Evolutionary conservation across 2,329 filamentous ascomycete genomes (phyloP).

Genomic region (Xylariaceae sp.): DNA sequence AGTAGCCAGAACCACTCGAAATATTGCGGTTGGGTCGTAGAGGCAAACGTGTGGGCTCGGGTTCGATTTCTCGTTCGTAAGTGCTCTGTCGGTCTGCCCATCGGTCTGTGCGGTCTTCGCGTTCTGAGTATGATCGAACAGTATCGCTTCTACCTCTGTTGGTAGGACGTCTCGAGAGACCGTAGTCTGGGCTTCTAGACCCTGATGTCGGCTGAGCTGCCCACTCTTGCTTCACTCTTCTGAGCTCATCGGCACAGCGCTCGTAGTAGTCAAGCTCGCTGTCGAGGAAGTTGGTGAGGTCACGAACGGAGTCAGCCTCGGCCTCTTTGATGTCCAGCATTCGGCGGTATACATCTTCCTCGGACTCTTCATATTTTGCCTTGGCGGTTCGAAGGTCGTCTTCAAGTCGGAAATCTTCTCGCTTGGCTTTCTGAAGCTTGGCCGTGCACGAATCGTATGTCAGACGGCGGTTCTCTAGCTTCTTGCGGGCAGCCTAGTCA

Average conservation of each 20-base stretch:
- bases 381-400: constrained; percentile 89
- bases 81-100: constrained; percentile 30
- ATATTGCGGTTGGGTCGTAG: constrained; percentile 37
- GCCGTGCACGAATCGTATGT: constrained; percentile 86
- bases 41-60: constrained; percentile 41
- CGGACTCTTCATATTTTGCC: constrained; percentile 93
- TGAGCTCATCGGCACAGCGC: constrained; percentile 78
- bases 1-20: constrained; percentile 25
- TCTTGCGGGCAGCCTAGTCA: constrained; percentile 70
- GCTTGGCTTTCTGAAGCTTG: constrained; percentile 91
- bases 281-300: constrained; percentile 78
- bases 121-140: constrained; percentile 40
- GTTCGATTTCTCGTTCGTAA: constrained; percentile 34
- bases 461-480: constrained; percentile 83
- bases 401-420: constrained; percentile 88
- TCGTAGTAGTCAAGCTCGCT: constrained; percentile 90
- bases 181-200: constrained; percentile 25
- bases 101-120: constrained; percentile 35
- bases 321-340: constrained; percentile 97
- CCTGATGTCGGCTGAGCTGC: constrained; percentile 21
- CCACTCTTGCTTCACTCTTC: constrained; percentile 49
- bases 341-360: constrained; percentile 81
- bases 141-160: constrained; percentile 46
- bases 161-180: constrained; percentile 18
- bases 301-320: constrained; percentile 75